Base-by-base conservation (phyloP, 208 protist species). In the Tetramitus jugosus region DNA sequence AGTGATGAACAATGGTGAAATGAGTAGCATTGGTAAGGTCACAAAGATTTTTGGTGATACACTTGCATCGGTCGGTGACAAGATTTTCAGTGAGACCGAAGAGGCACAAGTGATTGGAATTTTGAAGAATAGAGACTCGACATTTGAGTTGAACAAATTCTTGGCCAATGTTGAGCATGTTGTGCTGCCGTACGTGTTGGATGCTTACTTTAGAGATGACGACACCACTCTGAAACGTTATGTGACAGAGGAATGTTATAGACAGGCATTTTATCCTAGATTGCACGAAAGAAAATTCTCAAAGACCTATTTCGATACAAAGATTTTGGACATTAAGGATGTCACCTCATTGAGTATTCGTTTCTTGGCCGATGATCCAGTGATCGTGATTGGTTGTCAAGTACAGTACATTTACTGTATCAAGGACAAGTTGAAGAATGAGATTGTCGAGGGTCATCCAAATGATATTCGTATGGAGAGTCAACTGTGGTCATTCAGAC, bases 391-490 rank as follows among this genome's bases (percentile, higher is more conserved):
- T 33, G 37, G 42, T 6, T 49, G 43, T 3, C 20, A 20, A 17
- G 43, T 53, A n/a, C 67, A 74, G 53, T 74, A 74, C 7, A 74
- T 52, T 53, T 31, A 74, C 10, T 53, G 43, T 37, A 39, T 74
- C 0, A 53, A 39, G 23, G 37, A 74, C 53, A 43, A 74, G 26
- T 10, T 56, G 20, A n/a, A 23, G 31, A 31, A 31, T 39, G 43
- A 45, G 33, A 74, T 74, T 53, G 37, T 68, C 10, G 67, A 74
- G 37, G 67, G 67, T 29, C 42, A n/a, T 26, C 42, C 39, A 33
- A 53, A 74, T 1, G 67, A 74, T 53, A 74, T 74, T 23, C 31
- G 67, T 39, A 6, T 29, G 26, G 67, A 74, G 26, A 53, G 1
- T 53, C 67, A 74, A 33, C 46, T 74, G 26, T 74, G 67, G 67